Evolutionary conservation across 2,329 filamentous ascomycete genomes (phyloP), one percentile per base, ranked within the genome.

Genomic region (Colletotrichum lini): DNA sequence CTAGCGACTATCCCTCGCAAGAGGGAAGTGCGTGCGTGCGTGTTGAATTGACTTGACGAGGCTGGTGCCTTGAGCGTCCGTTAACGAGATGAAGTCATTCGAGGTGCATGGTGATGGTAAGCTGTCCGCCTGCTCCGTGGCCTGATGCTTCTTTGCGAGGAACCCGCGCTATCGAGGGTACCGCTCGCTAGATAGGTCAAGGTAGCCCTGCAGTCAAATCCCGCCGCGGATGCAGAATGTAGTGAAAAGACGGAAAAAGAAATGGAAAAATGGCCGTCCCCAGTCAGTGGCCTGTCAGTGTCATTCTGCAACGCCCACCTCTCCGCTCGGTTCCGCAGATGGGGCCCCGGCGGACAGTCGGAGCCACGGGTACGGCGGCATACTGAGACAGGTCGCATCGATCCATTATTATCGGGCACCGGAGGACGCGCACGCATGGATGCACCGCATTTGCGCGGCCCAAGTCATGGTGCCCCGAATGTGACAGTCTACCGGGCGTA

Each of bases 1-100:
- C 58, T 16, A 62, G 65, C 47, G 65, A 68, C 26, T 47, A 71
- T 71, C 58, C 68, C 68, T 58, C 65, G 65, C 68, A 68, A 68
- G 58, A n/a, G 50, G 10, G 26, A 59, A 62, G 35, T 45, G 42
- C 42, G 57, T 58, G 58, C 21, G 23, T 56, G 23, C 45, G 50
- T 52, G 26, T 63, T 23, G 45, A 42, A 8, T 35, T 49, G 21
- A 30, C 62, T 59, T 44, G 54, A 44, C 60, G 66, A 70, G 66
- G 58, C 68, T 68, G 65, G n/a, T 60, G 67, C 30, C 26, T 10
- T 38, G 56, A 53, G 52, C 50, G 15, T 45, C 47, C 35, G 35
- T 21, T 16, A 59, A 18, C 59, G 50, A 52, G 42, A 72, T 65
- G 21, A 50, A 56, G 26, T 65, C 66, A 60, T 54, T 57, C 21